Base-by-base conservation (phyloP, 352 stramenopile genomes). In the Pythium brassicae region DNA sequence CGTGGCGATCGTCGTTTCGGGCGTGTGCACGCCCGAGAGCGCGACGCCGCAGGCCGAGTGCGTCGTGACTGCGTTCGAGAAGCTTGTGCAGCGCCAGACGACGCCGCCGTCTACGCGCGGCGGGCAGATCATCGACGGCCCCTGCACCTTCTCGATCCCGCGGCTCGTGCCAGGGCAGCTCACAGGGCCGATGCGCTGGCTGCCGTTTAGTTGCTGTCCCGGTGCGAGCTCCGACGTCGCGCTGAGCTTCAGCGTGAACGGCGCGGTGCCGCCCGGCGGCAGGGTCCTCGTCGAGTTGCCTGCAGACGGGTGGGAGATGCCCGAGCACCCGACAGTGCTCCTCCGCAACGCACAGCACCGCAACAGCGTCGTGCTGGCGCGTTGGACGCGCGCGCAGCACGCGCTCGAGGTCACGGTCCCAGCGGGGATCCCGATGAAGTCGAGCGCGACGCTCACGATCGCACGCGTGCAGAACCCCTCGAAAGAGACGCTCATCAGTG, bases 61-160 rank as follows among this genome's bases (percentile, higher is more conserved):
- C 1, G 69, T 74, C 11, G 71, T 87, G 40, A 89, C 77, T 2
- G 73, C 67, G 42, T 89, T 76, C 32, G 77, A 89, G 58, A 89
- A 87, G 53, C 58, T 86, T 20, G 61, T 84, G 8, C 43, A 72
- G 23, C 74, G 82, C 22, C 66, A 57, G 14, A 89, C 77, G 0
- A 66, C 83, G 5, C 78, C 77, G 3, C 35, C 61, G 4, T 89
- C 78, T 22, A 86, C 65, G 4, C 75, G 78, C 9, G 75, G 82
- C 35, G 77, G 82, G 6, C 77, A 92, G 52, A 68, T 87, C 32
- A 66, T 92, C 45, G 77, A 89, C 27, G 78, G 82, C 0, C 78
- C 77, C 0, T 65, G 61, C 4, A 46, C 46, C 1, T 81, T 89
- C 45, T 59, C 61, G 7, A 71, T 89, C 40, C 57, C 75, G 0